phyloP scores from a whole-genome alignment of 441 rosid species.

The Aleurites moluccanus region DNA sequence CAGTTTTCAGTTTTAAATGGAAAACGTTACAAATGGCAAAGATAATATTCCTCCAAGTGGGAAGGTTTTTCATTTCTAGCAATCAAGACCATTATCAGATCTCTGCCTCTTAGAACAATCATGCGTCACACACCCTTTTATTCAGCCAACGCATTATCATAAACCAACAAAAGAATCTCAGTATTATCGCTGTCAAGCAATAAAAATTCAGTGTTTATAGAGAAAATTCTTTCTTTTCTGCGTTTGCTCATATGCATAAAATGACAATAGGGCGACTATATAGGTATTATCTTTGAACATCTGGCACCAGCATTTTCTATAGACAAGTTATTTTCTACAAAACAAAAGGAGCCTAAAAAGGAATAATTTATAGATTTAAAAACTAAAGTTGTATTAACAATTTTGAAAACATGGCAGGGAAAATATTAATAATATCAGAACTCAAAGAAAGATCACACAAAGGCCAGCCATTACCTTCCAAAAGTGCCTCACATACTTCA shows the following conservation, averaged over 20 bases:
- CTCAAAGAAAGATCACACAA: not conserved
- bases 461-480: constrained; percentile 64
- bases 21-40: no score
- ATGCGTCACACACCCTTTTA: no score
- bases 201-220: not conserved
- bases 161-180: not conserved
- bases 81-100: not conserved
- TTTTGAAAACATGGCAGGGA: not conserved
- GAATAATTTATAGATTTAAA: not conserved
- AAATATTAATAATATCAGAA: not conserved
- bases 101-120: not conserved
- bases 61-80: not conserved
- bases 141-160: not conserved
- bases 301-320: not conserved
- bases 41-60: not conserved
- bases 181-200: not conserved
- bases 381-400: not conserved
- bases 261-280: not conserved
- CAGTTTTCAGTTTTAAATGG: no score
- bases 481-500: constrained; percentile 87
- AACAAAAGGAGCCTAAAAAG: not conserved
- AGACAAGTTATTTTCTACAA: not conserved
- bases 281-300: not conserved
- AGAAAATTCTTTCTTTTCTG: not conserved
- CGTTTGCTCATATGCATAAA: not conserved